These are phyloP conservation scores for Isabelozyma heimii DNA, from an alignment of 805 yeast genomes.

Conservation along the genomic window DNA sequence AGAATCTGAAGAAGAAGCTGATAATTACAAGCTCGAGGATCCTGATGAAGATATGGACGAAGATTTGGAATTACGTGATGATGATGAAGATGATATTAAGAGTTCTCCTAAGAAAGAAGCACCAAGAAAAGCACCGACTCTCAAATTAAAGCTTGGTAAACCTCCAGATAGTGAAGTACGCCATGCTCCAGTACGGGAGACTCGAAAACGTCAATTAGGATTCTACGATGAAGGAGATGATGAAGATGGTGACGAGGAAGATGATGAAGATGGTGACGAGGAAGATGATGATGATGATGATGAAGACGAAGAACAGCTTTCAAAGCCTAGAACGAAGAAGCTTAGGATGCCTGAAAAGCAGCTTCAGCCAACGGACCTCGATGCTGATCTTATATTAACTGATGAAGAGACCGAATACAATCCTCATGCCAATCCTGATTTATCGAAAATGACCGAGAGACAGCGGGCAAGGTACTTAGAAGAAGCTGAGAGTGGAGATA, in stretches of 20 bases:
- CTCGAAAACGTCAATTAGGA: constrained; percentile 35
- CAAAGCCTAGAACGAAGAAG: constrained; percentile 3
- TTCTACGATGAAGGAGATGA: constrained; percentile 32
- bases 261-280: constrained; percentile 10
- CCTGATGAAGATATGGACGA: constrained; percentile 13
- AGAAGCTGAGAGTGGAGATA: constrained; percentile 12
- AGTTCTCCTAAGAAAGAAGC: constrained; percentile 14
- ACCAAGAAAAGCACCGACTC: constrained; percentile 21
- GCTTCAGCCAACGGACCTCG: constrained; percentile 29
- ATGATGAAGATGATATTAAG: constrained; percentile 13
- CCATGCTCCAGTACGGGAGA: constrained; percentile 17
- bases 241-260: constrained; percentile 12
- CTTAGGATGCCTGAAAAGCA: constrained; percentile 9
- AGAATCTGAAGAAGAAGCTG: constrained; percentile 13
- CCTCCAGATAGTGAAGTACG: constrained; percentile 5
- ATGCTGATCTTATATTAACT: constrained; percentile 33
- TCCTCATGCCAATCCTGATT: constrained; percentile 39
- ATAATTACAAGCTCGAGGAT: constrained; percentile 12
- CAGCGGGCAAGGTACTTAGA: constrained; percentile 44
- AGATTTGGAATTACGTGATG: constrained; percentile 9
- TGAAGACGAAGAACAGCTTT: constrained; percentile 6
- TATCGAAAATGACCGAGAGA: constrained; percentile 53
- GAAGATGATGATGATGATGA: constrained; percentile 9
- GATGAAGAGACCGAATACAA: constrained; percentile 46
- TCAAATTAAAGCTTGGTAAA: constrained; percentile 14